Evolutionary conservation across 768 basidiomycete genomes (phyloP), one percentile per base, ranked within the genome.

Genomic region (Termitomyces sp.): DNA sequence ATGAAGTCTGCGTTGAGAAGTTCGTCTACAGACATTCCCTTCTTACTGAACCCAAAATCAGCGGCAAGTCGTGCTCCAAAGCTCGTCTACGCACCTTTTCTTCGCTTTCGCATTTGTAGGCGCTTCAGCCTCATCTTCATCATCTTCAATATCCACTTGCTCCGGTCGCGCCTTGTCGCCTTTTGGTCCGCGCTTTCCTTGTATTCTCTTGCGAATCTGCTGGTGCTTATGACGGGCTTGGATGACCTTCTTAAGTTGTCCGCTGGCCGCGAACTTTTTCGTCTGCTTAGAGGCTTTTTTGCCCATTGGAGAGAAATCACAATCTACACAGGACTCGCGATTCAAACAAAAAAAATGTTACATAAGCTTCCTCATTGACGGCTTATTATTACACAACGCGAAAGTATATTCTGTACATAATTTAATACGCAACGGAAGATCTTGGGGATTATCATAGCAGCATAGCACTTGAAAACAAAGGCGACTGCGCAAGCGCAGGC

Each of bases 191-290:
- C 79, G 82, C 61, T 88, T 80, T 42, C 79, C 76, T 66, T 90
- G 81, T 29, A 83, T 77, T 69, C 87, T 86, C 71, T 87, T 89
- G 65, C 83, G 81, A 60, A 83, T 75, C 66, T 91, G 82, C 66
- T 93, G 87, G 64, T 87, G 83, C 64, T 92, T 90, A 57, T 86
- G 82, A n/a, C 95, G 79, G 5, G 86, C 81, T 64, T 92, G 80
- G 51, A 98, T 97, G 20, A 85, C 83, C 62, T 91, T 88, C 67
- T 92, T 92, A 53, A 98, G 83, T 67, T 89, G 86, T 1, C 95
- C 95, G 58, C 90, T 92, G 4, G 90, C 78, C 9, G 87, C 90
- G 64, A 95, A 95, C 74, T 95, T 94, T 67, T 87, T 86, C 12
- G 89, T 88, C 0, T 91, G 83, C 72, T 95, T 95, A 39, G 82